Base-by-base conservation (phyloP, 352 stramenopile genomes). In the Phytophthora pisi region DNA sequence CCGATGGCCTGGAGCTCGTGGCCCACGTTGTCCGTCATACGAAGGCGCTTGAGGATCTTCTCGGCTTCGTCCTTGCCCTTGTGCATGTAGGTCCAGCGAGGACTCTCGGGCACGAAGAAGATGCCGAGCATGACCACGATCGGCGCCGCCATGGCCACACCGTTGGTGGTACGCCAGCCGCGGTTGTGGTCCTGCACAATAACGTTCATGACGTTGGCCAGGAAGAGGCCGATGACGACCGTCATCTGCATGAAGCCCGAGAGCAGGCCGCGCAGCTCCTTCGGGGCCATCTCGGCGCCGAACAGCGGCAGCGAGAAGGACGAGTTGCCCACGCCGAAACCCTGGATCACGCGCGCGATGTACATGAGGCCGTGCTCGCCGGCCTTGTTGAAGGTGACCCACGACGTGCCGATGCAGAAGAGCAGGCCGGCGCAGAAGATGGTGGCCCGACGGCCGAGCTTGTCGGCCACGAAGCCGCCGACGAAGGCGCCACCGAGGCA, bases 1-100 rank as follows among this genome's bases (percentile, higher is more conserved):
- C 72, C 65, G 5, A 82, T 82, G 13, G 74, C 73, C 10, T 79
- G 28, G n/a, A 81, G 64, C 40, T 78, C 67, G 18, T 72, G 51
- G 9, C 13, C 31, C 9, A 81, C 68, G 26, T 68, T 64, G 5
- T 77, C 61, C 15, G 57, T 66, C 47, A 58, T 42, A 4, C 66
- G 65, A 11, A 82, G 71, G 24, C 56, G 50, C 15, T 71, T 77
- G 36, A 82, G 68, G 65, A 65, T 65, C 58, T 65, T 65, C 47
- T 65, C 58, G 3, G 58, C 58, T 18, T 65, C 58, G 1, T 65
- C 58, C 36, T 59, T 65, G 49, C 58, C 58, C 38, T 65, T 65
- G 49, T 57, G 58, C 47, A 58, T 13, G 47, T 65, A 65, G 4
- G 58, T 65, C 58, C 58, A 65, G 5, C 58, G 58, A 65, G 58